These are phyloP conservation scores for Cyamopsis tetragonoloba DNA, from an alignment of 306 rosid genomes.

Conservation along the genomic window DNA sequence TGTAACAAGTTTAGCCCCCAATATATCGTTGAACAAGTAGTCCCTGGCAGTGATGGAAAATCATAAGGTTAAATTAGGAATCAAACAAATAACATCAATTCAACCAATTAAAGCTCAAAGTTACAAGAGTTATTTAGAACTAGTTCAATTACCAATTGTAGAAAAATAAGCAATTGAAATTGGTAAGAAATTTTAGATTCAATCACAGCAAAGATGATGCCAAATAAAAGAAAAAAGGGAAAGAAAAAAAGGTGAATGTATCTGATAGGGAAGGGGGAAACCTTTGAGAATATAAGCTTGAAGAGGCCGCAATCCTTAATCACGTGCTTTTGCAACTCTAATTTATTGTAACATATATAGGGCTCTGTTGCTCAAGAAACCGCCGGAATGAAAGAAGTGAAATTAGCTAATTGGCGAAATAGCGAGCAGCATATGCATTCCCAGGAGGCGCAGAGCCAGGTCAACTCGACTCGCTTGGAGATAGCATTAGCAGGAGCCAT, in stretches of 20 bases:
- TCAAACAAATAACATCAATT: too few species aligned
- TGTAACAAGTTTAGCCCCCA: too few species aligned
- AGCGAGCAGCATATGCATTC: slow-evolving; percentile 29
- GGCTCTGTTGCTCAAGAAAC: slow-evolving; percentile 70
- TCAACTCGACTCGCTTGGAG: slow-evolving; percentile 72
- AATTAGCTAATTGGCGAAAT: too few species aligned
- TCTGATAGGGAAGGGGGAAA: slow-evolving; percentile 11
- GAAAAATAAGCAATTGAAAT: background rate
- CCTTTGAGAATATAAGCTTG: slow-evolving; percentile 92
- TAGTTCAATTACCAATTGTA: slow-evolving; percentile 7
- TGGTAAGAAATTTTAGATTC: background rate
- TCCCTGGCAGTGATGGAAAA: too few species aligned
- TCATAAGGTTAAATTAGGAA: too few species aligned
- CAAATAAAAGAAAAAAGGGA: background rate
- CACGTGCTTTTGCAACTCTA: slow-evolving; percentile 92
- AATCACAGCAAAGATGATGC: background rate
- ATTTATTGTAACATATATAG: slow-evolving; percentile 86
- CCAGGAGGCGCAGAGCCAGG: slow-evolving; percentile 70
- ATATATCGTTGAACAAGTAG: too few species aligned
- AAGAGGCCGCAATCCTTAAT: slow-evolving; percentile 87
- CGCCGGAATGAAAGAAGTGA: too few species aligned
- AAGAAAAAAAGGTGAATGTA: background rate
- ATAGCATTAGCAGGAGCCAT: slow-evolving; percentile 57
- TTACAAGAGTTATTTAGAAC: too few species aligned
- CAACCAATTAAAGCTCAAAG: too few species aligned